These are phyloP conservation scores for Persicaria maculosa DNA, from an alignment of 148 eudicot genomes.

Conservation along the genomic window DNA sequence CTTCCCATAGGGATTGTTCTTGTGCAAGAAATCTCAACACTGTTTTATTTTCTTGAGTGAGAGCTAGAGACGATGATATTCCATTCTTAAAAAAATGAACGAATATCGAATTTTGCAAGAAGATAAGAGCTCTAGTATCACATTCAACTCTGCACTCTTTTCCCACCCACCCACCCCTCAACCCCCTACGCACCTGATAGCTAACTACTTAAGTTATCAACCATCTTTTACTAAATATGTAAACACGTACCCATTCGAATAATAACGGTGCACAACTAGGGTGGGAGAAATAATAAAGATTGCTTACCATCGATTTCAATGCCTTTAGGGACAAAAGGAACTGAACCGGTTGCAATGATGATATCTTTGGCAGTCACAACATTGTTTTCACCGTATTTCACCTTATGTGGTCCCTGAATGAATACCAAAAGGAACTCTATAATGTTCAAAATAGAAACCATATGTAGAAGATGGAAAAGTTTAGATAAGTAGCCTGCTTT, in stretches of 20 bases:
- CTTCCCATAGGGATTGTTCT: too few species aligned
- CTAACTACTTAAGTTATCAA: background rate
- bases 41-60: too few species aligned
- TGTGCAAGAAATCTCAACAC: too few species aligned
- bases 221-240: background rate
- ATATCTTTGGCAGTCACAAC: constrained; percentile 84
- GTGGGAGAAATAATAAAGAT: constrained; percentile 2
- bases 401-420: constrained; percentile 87
- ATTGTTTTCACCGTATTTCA: constrained; percentile 58
- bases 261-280: background rate
- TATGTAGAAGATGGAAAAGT: background rate
- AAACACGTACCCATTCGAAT: background rate
- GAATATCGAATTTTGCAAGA: too few species aligned
- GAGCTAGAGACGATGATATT: too few species aligned
- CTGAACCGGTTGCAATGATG: constrained; percentile 96
- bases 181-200: background rate
- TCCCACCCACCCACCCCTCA: too few species aligned
- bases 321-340: constrained; percentile 93
- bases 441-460: background rate
- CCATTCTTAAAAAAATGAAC: too few species aligned
- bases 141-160: too few species aligned
- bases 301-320: constrained; percentile 94
- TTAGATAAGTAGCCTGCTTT: background rate
- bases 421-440: background rate
- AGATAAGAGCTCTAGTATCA: too few species aligned